phyloP scores from a whole-genome alignment of 1,139 yeast species.

The Nakaseomyces delphensis region DNA sequence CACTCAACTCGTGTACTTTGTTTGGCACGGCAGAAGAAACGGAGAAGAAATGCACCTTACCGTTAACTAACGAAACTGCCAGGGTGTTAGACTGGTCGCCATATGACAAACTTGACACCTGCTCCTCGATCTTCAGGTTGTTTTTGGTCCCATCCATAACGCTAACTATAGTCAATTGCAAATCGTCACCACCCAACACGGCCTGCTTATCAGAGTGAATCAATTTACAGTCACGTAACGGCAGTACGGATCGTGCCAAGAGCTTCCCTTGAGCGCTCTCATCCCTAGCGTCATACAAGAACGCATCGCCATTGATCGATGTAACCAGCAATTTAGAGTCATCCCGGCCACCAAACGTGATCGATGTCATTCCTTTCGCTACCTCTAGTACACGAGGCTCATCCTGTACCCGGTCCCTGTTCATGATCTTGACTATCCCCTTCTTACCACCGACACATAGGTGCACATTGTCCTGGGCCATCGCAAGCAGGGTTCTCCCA shows the following conservation, averaged over 20 bases:
- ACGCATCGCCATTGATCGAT: conserved; percentile 26
- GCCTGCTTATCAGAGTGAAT: conserved; percentile 64
- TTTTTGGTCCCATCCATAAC: conserved; percentile 33
- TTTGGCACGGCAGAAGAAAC: conserved; percentile 40
- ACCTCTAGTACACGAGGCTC: conserved; percentile 30
- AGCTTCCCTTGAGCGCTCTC: conserved; percentile 14
- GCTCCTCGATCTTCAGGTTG: conserved; percentile 41
- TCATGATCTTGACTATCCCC: conserved; percentile 25
- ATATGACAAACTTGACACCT: conserved; percentile 53
- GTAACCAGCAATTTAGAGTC: conserved; percentile 19
- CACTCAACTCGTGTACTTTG: conserved; percentile 37
- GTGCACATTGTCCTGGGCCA: conserved; percentile 19
- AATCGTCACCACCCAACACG: conserved; percentile 73
- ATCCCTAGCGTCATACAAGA: conserved; percentile 12
- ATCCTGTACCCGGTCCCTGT: conserved; percentile 21
- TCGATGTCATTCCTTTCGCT: conserved; percentile 18
- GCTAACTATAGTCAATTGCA: conserved; percentile 49
- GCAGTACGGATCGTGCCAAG: conserved; percentile 38
- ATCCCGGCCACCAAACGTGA: conserved; percentile 12
- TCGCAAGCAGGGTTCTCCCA: conserved; percentile 24
- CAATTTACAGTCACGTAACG: conserved; percentile 57
- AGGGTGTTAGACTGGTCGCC: conserved; percentile 51
- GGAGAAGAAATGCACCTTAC: conserved; percentile 57
- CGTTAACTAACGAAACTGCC: conserved; percentile 59
- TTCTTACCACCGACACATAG: conserved; percentile 27